These are phyloP conservation scores for Diutina neorugosa DNA, from an alignment of 1,139 yeast species.

Conservation along the genomic window DNA sequence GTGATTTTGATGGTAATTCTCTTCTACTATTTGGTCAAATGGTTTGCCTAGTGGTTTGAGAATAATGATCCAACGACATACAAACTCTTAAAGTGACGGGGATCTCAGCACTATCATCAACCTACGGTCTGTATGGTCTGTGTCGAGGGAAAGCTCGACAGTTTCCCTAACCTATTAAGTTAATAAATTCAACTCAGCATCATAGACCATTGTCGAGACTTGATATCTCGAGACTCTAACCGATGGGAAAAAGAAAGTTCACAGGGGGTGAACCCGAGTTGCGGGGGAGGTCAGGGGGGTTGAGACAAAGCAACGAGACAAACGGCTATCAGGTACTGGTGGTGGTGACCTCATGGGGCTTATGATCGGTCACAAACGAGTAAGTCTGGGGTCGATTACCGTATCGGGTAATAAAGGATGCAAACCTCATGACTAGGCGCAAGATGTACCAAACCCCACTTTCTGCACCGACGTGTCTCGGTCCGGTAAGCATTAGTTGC, in stretches of 20 bases:
- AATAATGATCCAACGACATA: too few species aligned
- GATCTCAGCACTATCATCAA: not conserved
- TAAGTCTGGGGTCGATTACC: not conserved
- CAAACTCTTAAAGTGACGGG: too few species aligned
- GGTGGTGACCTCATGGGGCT: not conserved
- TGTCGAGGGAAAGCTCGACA: not conserved
- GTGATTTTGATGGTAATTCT: slow-evolving; percentile 48
- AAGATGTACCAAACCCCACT: not conserved
- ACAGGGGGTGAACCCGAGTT: not conserved
- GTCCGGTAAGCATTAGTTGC: not conserved
- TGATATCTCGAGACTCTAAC: not conserved
- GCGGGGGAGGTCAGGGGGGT: not conserved
- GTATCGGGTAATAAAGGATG: not conserved
- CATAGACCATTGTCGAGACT: not conserved
- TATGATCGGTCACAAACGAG: not conserved
- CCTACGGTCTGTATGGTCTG: not conserved
- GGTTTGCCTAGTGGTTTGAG: too few species aligned
- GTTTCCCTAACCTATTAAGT: not conserved
- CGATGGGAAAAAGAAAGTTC: not conserved
- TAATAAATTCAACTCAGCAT: not conserved
- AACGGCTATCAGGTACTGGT: not conserved
- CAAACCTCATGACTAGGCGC: not conserved
- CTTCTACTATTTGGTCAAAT: slow-evolving; percentile 59
- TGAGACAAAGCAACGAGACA: not conserved
- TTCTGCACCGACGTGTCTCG: not conserved